Percentiles rank a stretch among this genome's conserved stretches.
Evolutionary conservation across 2,329 filamentous ascomycete species (phyloP).

Genomic region (Pseudocercospora vitis): DNA sequence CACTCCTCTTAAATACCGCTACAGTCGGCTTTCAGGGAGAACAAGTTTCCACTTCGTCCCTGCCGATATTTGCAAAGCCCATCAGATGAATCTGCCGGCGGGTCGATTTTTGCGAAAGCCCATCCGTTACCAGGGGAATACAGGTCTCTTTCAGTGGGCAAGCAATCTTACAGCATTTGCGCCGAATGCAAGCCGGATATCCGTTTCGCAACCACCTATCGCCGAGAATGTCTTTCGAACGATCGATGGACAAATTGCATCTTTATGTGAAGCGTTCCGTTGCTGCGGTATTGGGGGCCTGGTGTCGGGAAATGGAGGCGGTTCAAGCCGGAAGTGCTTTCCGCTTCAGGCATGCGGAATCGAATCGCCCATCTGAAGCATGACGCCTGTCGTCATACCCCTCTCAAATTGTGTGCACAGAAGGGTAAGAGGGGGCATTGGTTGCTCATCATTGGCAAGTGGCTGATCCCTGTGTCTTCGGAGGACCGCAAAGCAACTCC

Average conservation of each 20-base stretch:
- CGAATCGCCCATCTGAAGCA: background rate
- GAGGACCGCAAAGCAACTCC: constrained; percentile 5
- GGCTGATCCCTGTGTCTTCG: constrained; percentile 1
- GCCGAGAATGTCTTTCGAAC: background rate
- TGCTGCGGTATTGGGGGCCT: background rate
- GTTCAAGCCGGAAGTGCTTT: background rate
- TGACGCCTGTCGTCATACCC: background rate
- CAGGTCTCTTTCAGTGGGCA: too few relatives aligned
- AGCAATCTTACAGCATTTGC: too few relatives aligned
- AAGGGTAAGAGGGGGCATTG: background rate
- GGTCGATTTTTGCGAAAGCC: too few relatives aligned
- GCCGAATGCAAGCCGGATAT: too few relatives aligned
- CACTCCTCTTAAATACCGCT: background rate
- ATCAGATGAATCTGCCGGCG: too few relatives aligned
- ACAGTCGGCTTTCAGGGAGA: background rate
- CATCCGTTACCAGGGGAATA: too few relatives aligned
- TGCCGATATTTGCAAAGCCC: background rate
- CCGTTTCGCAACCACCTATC: too few relatives aligned
- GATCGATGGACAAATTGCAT: background rate
- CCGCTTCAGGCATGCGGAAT: background rate
- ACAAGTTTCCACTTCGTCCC: background rate
- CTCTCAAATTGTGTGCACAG: background rate
- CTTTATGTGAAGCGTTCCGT: background rate
- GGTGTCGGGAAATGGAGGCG: background rate
- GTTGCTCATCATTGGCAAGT: background rate